phyloP scores from a whole-genome alignment of 257 asterid species.

The Scutellaria baicalensis region DNA sequence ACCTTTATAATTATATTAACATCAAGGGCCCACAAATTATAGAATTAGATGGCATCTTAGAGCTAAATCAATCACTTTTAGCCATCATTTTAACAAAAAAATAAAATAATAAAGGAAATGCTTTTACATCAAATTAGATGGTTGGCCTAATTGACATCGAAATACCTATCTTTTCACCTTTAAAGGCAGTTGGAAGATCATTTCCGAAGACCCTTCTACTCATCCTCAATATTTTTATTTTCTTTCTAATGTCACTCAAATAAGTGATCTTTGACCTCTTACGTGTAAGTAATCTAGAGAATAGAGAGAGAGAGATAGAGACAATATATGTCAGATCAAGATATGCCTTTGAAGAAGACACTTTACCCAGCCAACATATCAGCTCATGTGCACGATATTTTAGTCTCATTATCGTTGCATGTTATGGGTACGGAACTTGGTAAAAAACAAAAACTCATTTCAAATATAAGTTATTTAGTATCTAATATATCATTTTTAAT shows the following conservation, averaged over 20 bases:
- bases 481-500: no score
- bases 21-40: conserved; percentile 38
- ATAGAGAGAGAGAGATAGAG: neutral
- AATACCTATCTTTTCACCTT: conserved; percentile 25
- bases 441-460: no score
- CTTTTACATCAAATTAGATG: conserved; percentile 25
- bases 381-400: neutral
- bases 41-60: conserved; percentile 30
- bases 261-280: neutral
- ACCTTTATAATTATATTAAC: conserved; percentile 14
- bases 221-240: neutral
- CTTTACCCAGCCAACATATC: neutral
- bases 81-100: neutral
- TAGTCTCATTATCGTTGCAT: neutral
- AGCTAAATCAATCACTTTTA: conserved; percentile 31
- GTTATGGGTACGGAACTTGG: no score
- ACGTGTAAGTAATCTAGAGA: neutral
- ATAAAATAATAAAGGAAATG: neutral
- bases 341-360: neutral
- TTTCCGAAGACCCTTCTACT: conserved; percentile 24
- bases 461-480: no score
- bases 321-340: neutral
- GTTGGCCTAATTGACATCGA: conserved; percentile 22
- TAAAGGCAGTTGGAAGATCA: conserved; percentile 31
- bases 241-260: neutral